Conservation (phyloP, 2,329 filamentous ascomycete species). For the Paraphoma chrysanthemicola region DNA sequence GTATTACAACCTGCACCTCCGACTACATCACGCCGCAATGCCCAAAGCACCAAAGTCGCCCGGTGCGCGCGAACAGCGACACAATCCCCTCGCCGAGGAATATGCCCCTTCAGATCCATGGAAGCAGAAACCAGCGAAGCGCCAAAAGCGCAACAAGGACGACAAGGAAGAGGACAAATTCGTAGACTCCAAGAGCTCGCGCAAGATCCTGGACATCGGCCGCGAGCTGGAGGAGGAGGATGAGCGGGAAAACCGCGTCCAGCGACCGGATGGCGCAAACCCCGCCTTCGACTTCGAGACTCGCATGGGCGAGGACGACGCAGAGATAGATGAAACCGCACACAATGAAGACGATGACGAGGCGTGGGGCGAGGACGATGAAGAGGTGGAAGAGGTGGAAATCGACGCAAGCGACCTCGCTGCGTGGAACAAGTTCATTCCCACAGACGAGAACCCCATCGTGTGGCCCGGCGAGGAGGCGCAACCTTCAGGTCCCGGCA, state of each 20-base stretch:
- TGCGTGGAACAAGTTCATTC: slow-evolving; percentile 89
- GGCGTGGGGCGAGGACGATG: slow-evolving; percentile 81
- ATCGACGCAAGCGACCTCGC: slow-evolving; percentile 89
- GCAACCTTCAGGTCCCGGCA: slow-evolving; percentile 53
- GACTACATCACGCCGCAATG: slow-evolving; percentile 70
- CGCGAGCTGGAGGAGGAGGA: slow-evolving; percentile 89
- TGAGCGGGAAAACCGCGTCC: slow-evolving; percentile 57
- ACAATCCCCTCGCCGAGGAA: slow-evolving; percentile 93
- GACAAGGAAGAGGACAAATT: slow-evolving; percentile 72
- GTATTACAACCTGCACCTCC: not conserved
- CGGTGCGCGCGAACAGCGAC: slow-evolving; percentile 69
- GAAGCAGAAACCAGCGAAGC: slow-evolving; percentile 72
- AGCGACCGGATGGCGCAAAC: slow-evolving; percentile 57
- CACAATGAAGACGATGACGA: slow-evolving; percentile 59
- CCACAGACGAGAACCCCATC: slow-evolving; percentile 75
- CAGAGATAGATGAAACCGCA: slow-evolving; percentile 56
- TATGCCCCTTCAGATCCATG: slow-evolving; percentile 73
- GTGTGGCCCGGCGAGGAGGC: slow-evolving; percentile 67
- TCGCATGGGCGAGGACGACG: slow-evolving; percentile 65
- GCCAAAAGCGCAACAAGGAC: slow-evolving; percentile 63
- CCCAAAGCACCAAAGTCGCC: slow-evolving; percentile 73
- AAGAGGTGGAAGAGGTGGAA: slow-evolving; percentile 73
- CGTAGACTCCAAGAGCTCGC: slow-evolving; percentile 86
- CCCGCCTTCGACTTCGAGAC: slow-evolving; percentile 81
- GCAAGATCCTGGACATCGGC: slow-evolving; percentile 87